Evolutionary conservation across 805 yeast species (phyloP), one percentile per base, ranked within the genome.

Genomic region (Ogataea kodamae): DNA sequence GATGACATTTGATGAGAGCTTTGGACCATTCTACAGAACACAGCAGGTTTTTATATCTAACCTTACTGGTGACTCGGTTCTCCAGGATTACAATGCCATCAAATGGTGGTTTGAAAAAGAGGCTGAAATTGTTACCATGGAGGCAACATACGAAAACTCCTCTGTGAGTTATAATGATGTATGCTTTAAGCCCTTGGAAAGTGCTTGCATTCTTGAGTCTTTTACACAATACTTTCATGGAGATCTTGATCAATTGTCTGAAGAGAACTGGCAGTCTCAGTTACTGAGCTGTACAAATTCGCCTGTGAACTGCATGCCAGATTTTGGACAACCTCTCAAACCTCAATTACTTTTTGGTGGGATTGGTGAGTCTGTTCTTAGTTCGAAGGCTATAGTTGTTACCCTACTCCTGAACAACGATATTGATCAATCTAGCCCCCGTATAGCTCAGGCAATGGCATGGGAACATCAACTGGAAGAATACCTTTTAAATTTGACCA

Each of bases 31-130:
- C 65, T 92, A 82, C 62, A 69, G 97, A 48, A 76, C 86, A 4
- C 90, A 87, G 50, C 97, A 90, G 59, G 62, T 86, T 0, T 84
- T 85, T 44, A 64, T 90, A 5, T 74, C 79, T 3, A 80, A 80
- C 46, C 76, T 76, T 13, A 67, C 83, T 3, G 86, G 85, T 0
- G 73, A 78, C 0, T 81, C 90, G 0, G 62, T 90, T 20, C 50
- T 72, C 17, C 59, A 57, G 33, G 68, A 71, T 19, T 85, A 86
- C 68, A 78, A 75, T 1, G 76, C 78, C 2, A 52, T 89, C 13
- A 54, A 76, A 42, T 90, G 97, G 97, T 88, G 96, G 95, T 80
- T 81, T 49, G 75, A 71, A n/a, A 78, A 77, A 16, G 97, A 90
- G 56, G 37, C 52, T 4, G 73, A 79, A 25, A 70, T 81, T 1